phyloP scores from a whole-genome alignment of 2,329 filamentous ascomycete genomes.

The Fusarium acutatum region DNA sequence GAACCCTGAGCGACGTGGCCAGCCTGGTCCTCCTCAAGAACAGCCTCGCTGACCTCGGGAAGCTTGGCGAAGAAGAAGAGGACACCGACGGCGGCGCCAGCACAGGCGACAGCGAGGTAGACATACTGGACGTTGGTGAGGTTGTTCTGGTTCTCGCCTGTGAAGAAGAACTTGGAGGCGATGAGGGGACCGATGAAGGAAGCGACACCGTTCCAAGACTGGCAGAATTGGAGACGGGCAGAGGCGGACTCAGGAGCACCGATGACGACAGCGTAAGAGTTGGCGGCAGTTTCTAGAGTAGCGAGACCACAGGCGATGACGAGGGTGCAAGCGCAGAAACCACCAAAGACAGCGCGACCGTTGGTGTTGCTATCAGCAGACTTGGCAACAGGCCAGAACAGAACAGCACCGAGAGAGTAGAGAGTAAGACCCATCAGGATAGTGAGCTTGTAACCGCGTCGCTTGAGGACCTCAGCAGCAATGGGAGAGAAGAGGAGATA shows the following conservation, averaged over 20 bases:
- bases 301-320: slow-evolving; percentile 77
- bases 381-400: slow-evolving; percentile 64
- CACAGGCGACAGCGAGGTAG: slow-evolving; percentile 73
- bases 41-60: slow-evolving; percentile 71
- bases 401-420: slow-evolving; percentile 68
- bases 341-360: slow-evolving; percentile 62
- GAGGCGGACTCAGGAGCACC: slow-evolving; percentile 40
- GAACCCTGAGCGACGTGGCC: slow-evolving; percentile 66
- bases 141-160: slow-evolving; percentile 62
- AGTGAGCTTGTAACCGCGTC: slow-evolving; percentile 70
- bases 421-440: slow-evolving; percentile 74
- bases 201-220: slow-evolving; percentile 80
- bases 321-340: slow-evolving; percentile 78
- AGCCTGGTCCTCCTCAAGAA: slow-evolving; percentile 49
- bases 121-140: slow-evolving; percentile 78
- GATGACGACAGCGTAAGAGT: slow-evolving; percentile 71
- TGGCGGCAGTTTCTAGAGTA: slow-evolving; percentile 79
- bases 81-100: slow-evolving; percentile 71
- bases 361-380: slow-evolving; percentile 49
- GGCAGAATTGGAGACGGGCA: slow-evolving; percentile 63
- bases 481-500: slow-evolving; percentile 52
- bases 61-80: slow-evolving; percentile 75
- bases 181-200: slow-evolving; percentile 76
- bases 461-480: slow-evolving; percentile 69
- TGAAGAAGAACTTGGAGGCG: slow-evolving; percentile 78